Evolutionary conservation across 192 early-diverging fungal species (phyloP).

Genomic region (Coemansia umbellata): DNA sequence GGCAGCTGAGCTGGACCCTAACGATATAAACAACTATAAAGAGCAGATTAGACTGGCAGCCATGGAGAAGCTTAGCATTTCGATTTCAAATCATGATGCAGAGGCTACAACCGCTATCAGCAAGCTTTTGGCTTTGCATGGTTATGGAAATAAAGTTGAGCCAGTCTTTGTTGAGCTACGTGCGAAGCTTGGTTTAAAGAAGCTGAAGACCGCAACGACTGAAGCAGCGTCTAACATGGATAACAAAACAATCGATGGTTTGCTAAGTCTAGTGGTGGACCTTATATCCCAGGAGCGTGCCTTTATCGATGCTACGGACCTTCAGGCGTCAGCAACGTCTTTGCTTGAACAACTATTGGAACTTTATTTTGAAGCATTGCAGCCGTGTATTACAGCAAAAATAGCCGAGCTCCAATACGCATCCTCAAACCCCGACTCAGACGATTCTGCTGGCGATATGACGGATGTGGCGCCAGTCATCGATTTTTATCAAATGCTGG

Average conservation of each 20-base stretch:
- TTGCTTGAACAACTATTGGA: slow-evolving; percentile 18
- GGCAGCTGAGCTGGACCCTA: not conserved
- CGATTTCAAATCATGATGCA: slow-evolving; percentile 7
- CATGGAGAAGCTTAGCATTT: slow-evolving; percentile 3
- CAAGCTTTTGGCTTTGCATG: slow-evolving; percentile 18
- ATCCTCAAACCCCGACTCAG: not conserved
- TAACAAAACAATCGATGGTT: not conserved
- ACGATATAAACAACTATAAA: not conserved
- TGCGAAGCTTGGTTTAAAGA: slow-evolving; percentile 8
- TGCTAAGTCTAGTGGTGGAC: slow-evolving; percentile 6
- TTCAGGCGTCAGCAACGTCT: not conserved
- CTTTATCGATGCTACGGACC: slow-evolving; percentile 25
- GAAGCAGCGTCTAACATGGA: not conserved
- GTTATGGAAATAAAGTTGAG: slow-evolving; percentile 9
- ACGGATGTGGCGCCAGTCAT: not conserved
- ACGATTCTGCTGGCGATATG: not conserved
- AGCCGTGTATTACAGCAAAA: slow-evolving; percentile 6
- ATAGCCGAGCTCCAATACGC: not conserved
- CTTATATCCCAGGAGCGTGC: slow-evolving; percentile 19
- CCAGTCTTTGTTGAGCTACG: slow-evolving; percentile 13
- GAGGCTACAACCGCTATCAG: not conserved
- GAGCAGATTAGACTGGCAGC: slow-evolving; percentile 11
- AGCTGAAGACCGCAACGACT: slow-evolving; percentile 5
- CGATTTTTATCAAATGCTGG: slow-evolving; percentile 18
- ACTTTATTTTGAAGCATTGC: slow-evolving; percentile 9